Conservation (phyloP, 352 stramenopile genomes). For the Globisporangium splendens region DNA sequence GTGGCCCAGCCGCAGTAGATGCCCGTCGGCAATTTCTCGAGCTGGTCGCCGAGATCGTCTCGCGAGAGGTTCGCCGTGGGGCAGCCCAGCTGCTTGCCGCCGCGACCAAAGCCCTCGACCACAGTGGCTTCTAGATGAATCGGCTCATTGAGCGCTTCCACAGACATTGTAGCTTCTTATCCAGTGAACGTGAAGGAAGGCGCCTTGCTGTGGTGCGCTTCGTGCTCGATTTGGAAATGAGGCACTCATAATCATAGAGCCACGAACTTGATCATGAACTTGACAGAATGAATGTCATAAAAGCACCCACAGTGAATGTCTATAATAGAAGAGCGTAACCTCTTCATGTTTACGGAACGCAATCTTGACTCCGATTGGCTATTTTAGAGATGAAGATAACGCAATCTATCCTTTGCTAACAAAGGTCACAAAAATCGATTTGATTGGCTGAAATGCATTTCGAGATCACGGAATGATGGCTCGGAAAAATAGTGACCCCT, state of each 20-base stretch:
- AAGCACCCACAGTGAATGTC: no score
- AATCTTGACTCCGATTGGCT: no score
- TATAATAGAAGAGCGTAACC: no score
- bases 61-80: constrained; percentile 94
- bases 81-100: constrained; percentile 95
- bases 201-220: neutral
- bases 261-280: no score
- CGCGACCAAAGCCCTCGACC: constrained; percentile 92
- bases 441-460: neutral
- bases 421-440: neutral
- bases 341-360: no score
- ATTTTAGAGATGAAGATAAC: no score
- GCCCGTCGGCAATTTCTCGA: constrained; percentile 81
- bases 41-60: constrained; percentile 74
- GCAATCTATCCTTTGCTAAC: no score
- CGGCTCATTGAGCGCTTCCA: constrained; percentile 53
- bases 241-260: no score
- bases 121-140: constrained; percentile 88
- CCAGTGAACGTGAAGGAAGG: no score
- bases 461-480: neutral
- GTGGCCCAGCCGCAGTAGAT: constrained; percentile 95
- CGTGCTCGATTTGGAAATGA: neutral
- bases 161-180: constrained; percentile 29
- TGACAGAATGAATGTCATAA: no score
- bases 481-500: neutral